A percentile compares a stretch with the other conserved stretches of the same genome.
phyloP scores from a whole-genome alignment of 2,329 filamentous ascomycete genomes.

The Fusarium drepaniforme region DNA sequence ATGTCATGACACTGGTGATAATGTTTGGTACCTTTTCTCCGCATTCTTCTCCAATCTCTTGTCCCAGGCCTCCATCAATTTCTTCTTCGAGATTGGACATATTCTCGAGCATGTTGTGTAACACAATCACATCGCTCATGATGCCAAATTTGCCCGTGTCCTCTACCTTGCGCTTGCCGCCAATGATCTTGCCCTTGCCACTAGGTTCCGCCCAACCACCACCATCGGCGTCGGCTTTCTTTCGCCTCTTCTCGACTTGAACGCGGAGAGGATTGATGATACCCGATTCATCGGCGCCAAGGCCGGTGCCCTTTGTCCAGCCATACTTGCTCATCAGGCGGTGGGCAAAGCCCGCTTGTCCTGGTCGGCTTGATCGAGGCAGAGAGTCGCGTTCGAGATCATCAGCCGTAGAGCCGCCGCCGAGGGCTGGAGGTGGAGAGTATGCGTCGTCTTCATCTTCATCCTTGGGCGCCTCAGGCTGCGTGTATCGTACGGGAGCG shows the following conservation, averaged over 20 bases:
- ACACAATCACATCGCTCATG: conserved; percentile 86
- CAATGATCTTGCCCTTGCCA: conserved; percentile 83
- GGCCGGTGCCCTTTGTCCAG: conserved; percentile 88
- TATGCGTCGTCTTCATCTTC: conserved; percentile 57
- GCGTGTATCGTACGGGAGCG: conserved; percentile 79
- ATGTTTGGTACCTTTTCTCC: conserved; percentile 72
- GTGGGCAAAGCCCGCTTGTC: conserved; percentile 86
- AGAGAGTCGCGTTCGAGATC: conserved; percentile 51
- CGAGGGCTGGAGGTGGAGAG: conserved; percentile 61
- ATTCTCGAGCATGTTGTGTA: conserved; percentile 87
- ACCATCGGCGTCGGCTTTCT: conserved; percentile 81
- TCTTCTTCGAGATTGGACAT: conserved; percentile 83
- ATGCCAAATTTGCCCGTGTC: conserved; percentile 68
- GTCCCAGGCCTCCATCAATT: conserved; percentile 80
- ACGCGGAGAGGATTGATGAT: conserved; percentile 88
- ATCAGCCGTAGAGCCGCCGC: conserved; percentile 56
- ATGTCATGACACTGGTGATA: neutral
- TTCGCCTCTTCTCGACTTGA: conserved; percentile 87
- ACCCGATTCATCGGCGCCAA: conserved; percentile 85
- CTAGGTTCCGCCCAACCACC: conserved; percentile 80
- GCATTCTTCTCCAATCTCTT: conserved; percentile 97
- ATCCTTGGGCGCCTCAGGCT: conserved; percentile 41
- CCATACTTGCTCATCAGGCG: conserved; percentile 94
- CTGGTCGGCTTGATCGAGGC: conserved; percentile 74
- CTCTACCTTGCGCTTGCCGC: conserved; percentile 70